Base-by-base conservation (phyloP, 73 alveolate genomes). In the Stentor coeruleus region DNA sequence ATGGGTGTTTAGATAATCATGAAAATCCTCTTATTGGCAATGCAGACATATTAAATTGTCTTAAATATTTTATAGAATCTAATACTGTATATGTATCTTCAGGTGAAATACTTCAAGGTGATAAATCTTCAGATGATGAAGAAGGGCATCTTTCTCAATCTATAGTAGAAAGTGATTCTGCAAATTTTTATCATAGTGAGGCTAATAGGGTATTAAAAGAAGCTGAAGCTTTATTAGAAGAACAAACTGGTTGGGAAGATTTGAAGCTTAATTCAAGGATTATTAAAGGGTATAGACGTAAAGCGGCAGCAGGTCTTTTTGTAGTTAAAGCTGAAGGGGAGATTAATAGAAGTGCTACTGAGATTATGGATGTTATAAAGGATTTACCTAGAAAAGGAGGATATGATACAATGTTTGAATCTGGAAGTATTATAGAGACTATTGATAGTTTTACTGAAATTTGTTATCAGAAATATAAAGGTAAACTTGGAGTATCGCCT, bases 321-420 rank as follows among this genome's bases (percentile, higher is more conserved):
- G 33, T 39, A 59, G 91, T 72, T 35, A 89, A 82, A 57, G 87
- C 90, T 31, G 86, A 59, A 38, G 90, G 91, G 2, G 31, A 59
- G 31, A 74, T 89, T 3, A 60, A 89, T 38, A 58, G 55, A 20
- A 58, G 86, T 15, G 66, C 89, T 1, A 74, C 57, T 35, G 77
- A 74, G 0, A 79, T 90, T 11, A 6, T 58, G 30, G 58, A 38
- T n/a, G 26, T 49, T 74, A 11, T 88, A 28, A 14, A 83, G 31
- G 88, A 90, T 73, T n/a, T 42, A 33, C 49, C 38, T 26, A 3
- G 39, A 36, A 87, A 86, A 58, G 57, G 73, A 6, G 49, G 40
- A 28, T 90, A 90, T 87, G 96, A 90, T 57, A 84, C 77, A 3
- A 85, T 60, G 11, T 90, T 87, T 76, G 89, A 77, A 37, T 41